Evolutionary conservation across 768 basidiomycete genomes (phyloP).

Genomic region (Rhizopogon roseolus): DNA sequence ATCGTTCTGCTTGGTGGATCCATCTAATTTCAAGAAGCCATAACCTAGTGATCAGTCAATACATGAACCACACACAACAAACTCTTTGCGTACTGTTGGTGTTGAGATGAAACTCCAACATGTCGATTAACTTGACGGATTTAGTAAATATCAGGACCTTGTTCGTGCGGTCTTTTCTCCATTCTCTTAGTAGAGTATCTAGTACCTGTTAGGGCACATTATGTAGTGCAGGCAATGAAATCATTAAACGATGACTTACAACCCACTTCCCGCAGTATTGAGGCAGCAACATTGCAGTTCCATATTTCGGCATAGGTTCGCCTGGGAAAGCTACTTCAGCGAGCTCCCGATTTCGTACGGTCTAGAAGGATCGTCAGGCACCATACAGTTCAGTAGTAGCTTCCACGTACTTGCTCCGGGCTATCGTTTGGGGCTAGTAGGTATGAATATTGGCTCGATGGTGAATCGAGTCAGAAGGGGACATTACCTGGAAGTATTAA

Average conservation of each 20-base stretch:
- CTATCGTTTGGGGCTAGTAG: slow-evolving; percentile 60
- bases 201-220: slow-evolving; percentile 48
- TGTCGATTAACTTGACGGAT: slow-evolving; percentile 83
- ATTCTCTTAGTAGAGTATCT: slow-evolving; percentile 57
- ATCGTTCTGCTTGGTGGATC: slow-evolving; percentile 60
- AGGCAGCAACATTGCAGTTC: slow-evolving; percentile 55
- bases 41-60: slow-evolving; percentile 33
- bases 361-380: slow-evolving; percentile 16
- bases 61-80: not conserved
- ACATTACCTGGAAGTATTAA: slow-evolving; percentile 75
- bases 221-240: not conserved
- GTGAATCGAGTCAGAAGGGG: not conserved
- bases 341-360: slow-evolving; percentile 56
- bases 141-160: slow-evolving; percentile 95
- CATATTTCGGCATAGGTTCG: slow-evolving; percentile 51
- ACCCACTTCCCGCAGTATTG: slow-evolving; percentile 83
- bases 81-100: slow-evolving; percentile 37
- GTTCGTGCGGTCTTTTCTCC: slow-evolving; percentile 62
- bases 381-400: not conserved
- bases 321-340: slow-evolving; percentile 60
- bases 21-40: slow-evolving; percentile 73
- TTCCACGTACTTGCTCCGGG: slow-evolving; percentile 52
- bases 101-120: slow-evolving; percentile 75
- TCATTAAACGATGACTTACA: slow-evolving; percentile 34
- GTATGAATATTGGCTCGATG: not conserved